Evolutionary conservation across 805 yeast species (phyloP).

Genomic region (Isabelozyma pseudorhagii): DNA sequence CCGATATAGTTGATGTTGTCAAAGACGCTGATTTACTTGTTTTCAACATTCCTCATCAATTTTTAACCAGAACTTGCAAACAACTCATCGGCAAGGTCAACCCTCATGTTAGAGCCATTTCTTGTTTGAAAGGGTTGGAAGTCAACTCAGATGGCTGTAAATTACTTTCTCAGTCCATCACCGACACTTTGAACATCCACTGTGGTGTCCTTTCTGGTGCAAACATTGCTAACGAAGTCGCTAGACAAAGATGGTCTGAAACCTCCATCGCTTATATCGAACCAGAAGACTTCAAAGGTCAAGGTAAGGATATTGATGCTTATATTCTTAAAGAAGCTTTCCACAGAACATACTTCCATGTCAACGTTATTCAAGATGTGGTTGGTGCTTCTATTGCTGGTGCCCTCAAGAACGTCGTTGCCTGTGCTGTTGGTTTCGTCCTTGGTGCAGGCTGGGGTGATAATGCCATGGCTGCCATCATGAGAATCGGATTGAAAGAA

Average conservation of each 20-base stretch:
- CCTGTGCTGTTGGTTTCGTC: conserved; percentile 94
- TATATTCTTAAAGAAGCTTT: conserved; percentile 72
- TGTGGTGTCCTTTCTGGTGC: conserved; percentile 99
- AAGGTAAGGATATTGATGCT: conserved; percentile 71
- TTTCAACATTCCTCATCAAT: conserved; percentile 97
- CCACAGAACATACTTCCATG: conserved; percentile 99
- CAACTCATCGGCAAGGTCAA: conserved; percentile 76
- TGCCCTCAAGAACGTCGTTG: conserved; percentile 94
- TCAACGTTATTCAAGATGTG: conserved; percentile 84
- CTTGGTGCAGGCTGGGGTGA: conserved; percentile 99
- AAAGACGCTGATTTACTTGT: conserved; percentile 80
- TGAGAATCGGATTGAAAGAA: conserved; percentile 93
- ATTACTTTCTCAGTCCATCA: conserved; percentile 73
- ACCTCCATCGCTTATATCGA: conserved; percentile 89
- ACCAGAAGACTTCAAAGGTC: conserved; percentile 67
- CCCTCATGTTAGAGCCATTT: conserved; percentile 77
- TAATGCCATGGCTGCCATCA: conserved; percentile 95
- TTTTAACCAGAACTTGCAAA: conserved; percentile 70
- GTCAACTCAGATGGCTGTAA: conserved; percentile 83
- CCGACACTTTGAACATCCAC: conserved; percentile 76
- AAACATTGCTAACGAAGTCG: conserved; percentile 95
- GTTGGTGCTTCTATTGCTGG: conserved; percentile 97
- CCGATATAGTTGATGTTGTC: conserved; percentile 74
- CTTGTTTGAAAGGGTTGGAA: conserved; percentile 94
- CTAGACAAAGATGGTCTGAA: conserved; percentile 93